Conservation (phyloP, 1,284 basidiomycete genomes). For the Chondrostereum purpureum region DNA sequence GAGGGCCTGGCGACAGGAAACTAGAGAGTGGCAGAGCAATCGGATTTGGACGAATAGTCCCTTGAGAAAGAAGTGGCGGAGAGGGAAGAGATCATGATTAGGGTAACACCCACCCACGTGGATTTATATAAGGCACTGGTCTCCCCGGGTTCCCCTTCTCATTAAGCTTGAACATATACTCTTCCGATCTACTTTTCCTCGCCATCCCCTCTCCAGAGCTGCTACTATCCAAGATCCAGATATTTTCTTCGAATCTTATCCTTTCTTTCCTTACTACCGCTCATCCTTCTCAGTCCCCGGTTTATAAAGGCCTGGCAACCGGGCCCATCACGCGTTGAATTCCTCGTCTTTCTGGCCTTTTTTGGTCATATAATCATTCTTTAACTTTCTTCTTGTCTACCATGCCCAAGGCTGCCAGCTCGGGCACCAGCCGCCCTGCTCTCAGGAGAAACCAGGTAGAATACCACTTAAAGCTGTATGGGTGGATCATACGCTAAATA, state of each 20-base stretch:
- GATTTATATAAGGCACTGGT: too few relatives aligned
- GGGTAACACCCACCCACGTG: too few relatives aligned
- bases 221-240: background rate
- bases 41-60: too few relatives aligned
- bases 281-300: too few relatives aligned
- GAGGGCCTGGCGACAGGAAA: too few relatives aligned
- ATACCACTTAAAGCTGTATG: background rate
- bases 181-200: background rate
- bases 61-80: too few relatives aligned
- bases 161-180: too few relatives aligned
- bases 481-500: constrained; percentile 4
- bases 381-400: too few relatives aligned
- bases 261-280: background rate
- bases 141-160: too few relatives aligned
- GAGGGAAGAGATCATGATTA: too few relatives aligned
- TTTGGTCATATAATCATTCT: too few relatives aligned
- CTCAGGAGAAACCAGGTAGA: constrained; percentile 72
- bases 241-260: background rate
- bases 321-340: constrained; percentile 4
- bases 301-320: constrained; percentile 4
- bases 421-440: constrained; percentile 44
- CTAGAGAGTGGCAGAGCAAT: too few relatives aligned
- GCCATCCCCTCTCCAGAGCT: background rate
- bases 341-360: background rate
- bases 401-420: constrained; percentile 61